These are phyloP conservation scores for Blastomyces parvus DNA, from an alignment of 2,329 filamentous ascomycete genomes.

Conservation along the genomic window DNA sequence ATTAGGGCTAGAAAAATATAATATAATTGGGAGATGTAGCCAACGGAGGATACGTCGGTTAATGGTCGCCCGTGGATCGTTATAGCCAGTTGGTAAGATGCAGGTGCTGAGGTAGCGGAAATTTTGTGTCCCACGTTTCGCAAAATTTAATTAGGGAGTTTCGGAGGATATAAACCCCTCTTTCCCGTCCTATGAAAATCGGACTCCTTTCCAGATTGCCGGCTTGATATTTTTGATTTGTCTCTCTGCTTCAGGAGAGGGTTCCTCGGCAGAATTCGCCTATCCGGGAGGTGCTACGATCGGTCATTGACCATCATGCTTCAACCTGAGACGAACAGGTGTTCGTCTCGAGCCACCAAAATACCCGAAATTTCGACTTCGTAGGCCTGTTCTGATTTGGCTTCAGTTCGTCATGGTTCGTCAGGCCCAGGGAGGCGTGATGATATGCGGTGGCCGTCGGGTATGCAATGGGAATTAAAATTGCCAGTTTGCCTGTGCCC, in stretches of 20 bases:
- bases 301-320: background rate
- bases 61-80: background rate
- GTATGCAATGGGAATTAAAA: background rate
- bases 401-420: background rate
- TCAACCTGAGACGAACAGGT: background rate
- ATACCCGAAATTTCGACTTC: background rate
- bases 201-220: background rate
- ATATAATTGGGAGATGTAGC: background rate
- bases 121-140: conserved; percentile 4
- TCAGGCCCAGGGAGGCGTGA: background rate
- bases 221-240: background rate
- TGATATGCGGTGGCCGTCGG: background rate
- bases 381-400: background rate
- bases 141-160: background rate
- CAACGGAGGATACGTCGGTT: background rate
- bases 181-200: conserved; percentile 1
- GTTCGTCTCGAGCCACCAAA: background rate
- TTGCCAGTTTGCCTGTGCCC: background rate
- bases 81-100: background rate
- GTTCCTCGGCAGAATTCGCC: background rate
- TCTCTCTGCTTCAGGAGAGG: background rate
- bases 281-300: background rate
- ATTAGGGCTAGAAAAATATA: background rate
- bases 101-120: background rate
- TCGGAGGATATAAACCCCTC: background rate